Percentiles rank a stretch among this genome's conserved stretches.
phyloP scores from a whole-genome alignment of 108 stramenopile genomes.

The Skeletonema potamos region DNA sequence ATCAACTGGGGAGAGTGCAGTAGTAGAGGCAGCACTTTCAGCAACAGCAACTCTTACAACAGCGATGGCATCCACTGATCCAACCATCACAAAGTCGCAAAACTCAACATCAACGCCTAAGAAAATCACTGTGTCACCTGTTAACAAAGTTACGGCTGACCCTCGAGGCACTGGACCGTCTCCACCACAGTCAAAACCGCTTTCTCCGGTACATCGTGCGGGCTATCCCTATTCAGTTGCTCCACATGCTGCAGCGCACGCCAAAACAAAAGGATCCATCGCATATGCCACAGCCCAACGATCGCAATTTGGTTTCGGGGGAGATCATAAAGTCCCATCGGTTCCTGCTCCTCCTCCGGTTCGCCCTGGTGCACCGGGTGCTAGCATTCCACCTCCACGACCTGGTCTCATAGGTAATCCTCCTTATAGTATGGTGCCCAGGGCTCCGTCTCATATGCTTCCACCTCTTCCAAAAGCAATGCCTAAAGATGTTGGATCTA shows the following conservation, averaged over 20 bases:
- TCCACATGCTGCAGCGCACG: slow-evolving; percentile 43
- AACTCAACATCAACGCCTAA: background rate
- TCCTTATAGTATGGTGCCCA: background rate
- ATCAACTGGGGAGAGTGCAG: background rate
- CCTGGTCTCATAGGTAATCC: background rate
- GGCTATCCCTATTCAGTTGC: slow-evolving; percentile 17
- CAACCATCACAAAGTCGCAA: background rate
- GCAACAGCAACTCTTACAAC: slow-evolving; percentile 10
- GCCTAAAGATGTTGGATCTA: slow-evolving; percentile 21
- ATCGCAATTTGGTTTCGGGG: slow-evolving; percentile 78
- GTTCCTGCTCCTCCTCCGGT: slow-evolving; percentile 60
- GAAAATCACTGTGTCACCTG: background rate
- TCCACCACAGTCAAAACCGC: slow-evolving; percentile 3
- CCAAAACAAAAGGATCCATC: slow-evolving; percentile 51
- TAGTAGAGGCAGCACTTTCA: slow-evolving; percentile 10
- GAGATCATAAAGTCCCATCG: slow-evolving; percentile 65
- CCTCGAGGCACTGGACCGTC: background rate
- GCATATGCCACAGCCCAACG: slow-evolving; percentile 52
- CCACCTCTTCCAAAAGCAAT: slow-evolving; percentile 1
- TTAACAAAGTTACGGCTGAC: background rate
- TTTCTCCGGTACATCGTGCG: background rate
- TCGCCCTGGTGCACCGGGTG: background rate
- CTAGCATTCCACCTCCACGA: slow-evolving; percentile 1
- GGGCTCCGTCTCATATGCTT: slow-evolving; percentile 1
- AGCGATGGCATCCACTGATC: background rate